Evolutionary conservation across 192 early-diverging fungal genomes (phyloP), one percentile per base, ranked within the genome.

Genomic region (Umbelopsis vinacea): DNA sequence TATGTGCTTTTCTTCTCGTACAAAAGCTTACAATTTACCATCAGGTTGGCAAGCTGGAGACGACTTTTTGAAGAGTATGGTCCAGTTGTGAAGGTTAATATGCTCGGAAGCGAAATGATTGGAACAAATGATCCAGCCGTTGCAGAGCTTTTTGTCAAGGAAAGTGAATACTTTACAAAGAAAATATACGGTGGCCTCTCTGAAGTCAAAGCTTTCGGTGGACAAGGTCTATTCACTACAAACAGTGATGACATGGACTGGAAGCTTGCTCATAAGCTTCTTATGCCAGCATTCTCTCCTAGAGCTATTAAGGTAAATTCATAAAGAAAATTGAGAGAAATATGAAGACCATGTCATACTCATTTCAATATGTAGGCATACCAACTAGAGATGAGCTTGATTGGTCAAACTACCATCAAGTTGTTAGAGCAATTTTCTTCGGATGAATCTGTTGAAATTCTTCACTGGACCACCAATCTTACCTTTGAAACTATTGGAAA

Each of bases 261-360:
- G 88, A 71, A 75, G 35, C 74, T 87, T 6, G 87, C 82, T 9
- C 88, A 89, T 71, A 84, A 84, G 68, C 66, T 89, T 24, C 66
- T 89, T 4, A 87, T 89, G 76, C 88, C 88, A 5, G 84, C 85
- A 7, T 89, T 89, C 66, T 71, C 68, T 47, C 69, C 79, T 24
- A 67, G 79, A 53, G 79, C 79, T 22, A 71, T 76, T n/a, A 81
- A 81, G 53, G 79, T 76, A 54, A n/a, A n/a, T n/a, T n/a, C n/a
- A n/a, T n/a, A n/a, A n/a, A n/a, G n/a, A n/a, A n/a, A n/a, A n/a
- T n/a, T n/a, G n/a, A n/a, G n/a, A n/a, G n/a, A n/a, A n/a, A n/a
- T n/a, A n/a, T n/a, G n/a, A n/a, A n/a, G n/a, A n/a, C n/a, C n/a
- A n/a, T n/a, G n/a, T n/a, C 46, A 46, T 29, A 29, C 17, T 11